Percentiles rank a stretch among this genome's conserved stretches.
These are phyloP conservation scores for Scheffersomyces segobiensis DNA, from an alignment of 1,139 yeast species.

Conservation along the genomic window DNA sequence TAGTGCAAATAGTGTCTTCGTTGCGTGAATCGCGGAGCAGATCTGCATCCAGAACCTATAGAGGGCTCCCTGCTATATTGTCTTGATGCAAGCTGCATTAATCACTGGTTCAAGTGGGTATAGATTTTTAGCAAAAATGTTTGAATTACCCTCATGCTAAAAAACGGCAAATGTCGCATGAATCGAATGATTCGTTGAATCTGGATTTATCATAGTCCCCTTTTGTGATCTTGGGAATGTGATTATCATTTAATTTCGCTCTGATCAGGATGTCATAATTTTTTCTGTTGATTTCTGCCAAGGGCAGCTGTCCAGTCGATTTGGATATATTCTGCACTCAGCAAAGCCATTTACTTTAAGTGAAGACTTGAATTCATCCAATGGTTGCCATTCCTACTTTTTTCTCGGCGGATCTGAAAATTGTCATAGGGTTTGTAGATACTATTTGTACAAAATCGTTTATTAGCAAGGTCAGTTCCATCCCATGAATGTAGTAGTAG, in stretches of 20 bases:
- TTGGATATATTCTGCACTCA: neutral
- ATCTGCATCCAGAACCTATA: neutral
- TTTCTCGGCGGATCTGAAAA: neutral
- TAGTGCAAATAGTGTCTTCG: neutral
- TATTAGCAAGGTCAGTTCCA: neutral
- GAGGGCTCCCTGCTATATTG: neutral
- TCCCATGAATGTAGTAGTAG: neutral
- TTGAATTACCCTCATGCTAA: neutral
- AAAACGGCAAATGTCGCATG: neutral
- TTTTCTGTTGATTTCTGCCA: neutral
- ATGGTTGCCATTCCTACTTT: neutral
- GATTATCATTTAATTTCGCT: no score
- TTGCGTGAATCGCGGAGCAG: neutral
- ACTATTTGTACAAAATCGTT: neutral
- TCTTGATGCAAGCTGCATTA: neutral
- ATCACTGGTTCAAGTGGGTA: neutral
- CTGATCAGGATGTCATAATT: neutral
- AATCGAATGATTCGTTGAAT: no score
- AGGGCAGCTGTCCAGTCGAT: neutral
- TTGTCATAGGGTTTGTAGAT: constrained; percentile 1
- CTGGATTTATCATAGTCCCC: neutral
- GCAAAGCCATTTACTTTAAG: neutral
- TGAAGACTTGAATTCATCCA: neutral
- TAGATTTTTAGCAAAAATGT: no score
- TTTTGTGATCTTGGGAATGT: neutral